Conservation (phyloP, 352 stramenopile species). For the Pythium vanterpoolii region DNA sequence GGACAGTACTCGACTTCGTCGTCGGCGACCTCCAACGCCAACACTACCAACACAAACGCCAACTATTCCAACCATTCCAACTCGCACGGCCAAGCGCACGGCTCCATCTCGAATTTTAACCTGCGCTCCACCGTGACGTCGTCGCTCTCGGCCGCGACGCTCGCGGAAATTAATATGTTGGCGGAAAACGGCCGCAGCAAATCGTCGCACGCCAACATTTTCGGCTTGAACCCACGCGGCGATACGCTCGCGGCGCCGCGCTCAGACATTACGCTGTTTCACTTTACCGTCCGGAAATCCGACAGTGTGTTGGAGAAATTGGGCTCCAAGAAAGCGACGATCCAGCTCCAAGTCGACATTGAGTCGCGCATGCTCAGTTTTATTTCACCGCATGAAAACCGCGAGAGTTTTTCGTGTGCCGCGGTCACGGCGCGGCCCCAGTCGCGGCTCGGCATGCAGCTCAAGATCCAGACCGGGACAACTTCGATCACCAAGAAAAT, state of each 20-base stretch:
- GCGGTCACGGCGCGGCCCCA: slow-evolving; percentile 76
- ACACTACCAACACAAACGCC: too few relatives aligned
- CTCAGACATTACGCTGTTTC: slow-evolving; percentile 77
- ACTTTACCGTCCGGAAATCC: slow-evolving; percentile 85
- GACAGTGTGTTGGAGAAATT: slow-evolving; percentile 82
- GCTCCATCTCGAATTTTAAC: slow-evolving; percentile 20
- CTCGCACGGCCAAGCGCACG: slow-evolving; percentile 31
- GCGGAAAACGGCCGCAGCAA: slow-evolving; percentile 65
- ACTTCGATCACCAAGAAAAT: slow-evolving; percentile 84
- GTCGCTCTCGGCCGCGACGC: slow-evolving; percentile 27
- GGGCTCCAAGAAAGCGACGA: slow-evolving; percentile 76
- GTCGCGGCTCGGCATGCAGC: slow-evolving; percentile 72
- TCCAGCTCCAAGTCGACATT: slow-evolving; percentile 82
- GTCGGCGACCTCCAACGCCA: not conserved
- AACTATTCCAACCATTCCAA: too few relatives aligned
- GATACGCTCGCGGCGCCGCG: slow-evolving; percentile 31
- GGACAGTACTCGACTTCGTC: slow-evolving; percentile 16
- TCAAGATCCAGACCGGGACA: slow-evolving; percentile 80
- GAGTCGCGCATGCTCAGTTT: slow-evolving; percentile 84
- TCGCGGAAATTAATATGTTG: slow-evolving; percentile 40
- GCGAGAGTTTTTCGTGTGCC: slow-evolving; percentile 79
- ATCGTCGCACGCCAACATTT: slow-evolving; percentile 71
- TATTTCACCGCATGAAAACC: slow-evolving; percentile 64
- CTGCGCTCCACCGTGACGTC: slow-evolving; percentile 15
- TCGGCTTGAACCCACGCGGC: slow-evolving; percentile 49